These are phyloP conservation scores for Stromatinia cepivora DNA, from an alignment of 2,329 filamentous ascomycete species.

Conservation along the genomic window DNA sequence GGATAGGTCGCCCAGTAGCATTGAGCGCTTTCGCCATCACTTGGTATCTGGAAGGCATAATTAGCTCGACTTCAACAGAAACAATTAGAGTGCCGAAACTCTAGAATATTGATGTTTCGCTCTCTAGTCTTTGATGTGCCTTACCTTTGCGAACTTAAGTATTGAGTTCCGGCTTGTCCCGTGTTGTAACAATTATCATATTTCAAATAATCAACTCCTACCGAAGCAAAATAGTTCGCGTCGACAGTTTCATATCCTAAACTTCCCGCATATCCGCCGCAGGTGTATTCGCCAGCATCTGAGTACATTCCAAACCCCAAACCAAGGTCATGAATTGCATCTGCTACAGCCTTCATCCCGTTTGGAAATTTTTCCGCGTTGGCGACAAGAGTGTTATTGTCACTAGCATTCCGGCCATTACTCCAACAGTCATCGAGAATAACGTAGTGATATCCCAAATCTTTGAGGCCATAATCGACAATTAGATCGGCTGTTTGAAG, in stretches of 20 bases:
- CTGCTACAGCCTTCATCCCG: constrained; percentile 50
- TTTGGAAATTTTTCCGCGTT: constrained; percentile 48
- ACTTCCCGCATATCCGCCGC: constrained; percentile 46
- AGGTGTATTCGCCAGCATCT: constrained; percentile 47
- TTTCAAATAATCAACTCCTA: constrained; percentile 55
- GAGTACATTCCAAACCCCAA: constrained; percentile 56
- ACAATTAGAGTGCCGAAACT: too few relatives aligned
- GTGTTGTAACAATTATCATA: constrained; percentile 60
- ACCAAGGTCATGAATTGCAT: constrained; percentile 49
- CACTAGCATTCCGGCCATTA: constrained; percentile 45
- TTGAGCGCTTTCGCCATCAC: constrained; percentile 43
- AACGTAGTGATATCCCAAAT: constrained; percentile 58
- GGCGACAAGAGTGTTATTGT: constrained; percentile 46
- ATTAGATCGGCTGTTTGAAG: constrained; percentile 49
- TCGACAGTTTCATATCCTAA: constrained; percentile 54
- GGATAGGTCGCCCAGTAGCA: constrained; percentile 43
- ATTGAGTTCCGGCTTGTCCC: constrained; percentile 49
- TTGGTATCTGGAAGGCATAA: constrained; percentile 36
- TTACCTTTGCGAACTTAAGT: constrained; percentile 45
- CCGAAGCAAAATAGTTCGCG: constrained; percentile 52
- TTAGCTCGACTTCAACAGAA: constrained; percentile 9
- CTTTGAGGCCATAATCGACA: constrained; percentile 51
- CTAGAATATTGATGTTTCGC: background rate
- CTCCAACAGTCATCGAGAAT: constrained; percentile 57
- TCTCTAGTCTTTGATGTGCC: background rate